Base-by-base conservation (phyloP, 148 eudicot genomes). In the Chenopodium suecicum region DNA sequence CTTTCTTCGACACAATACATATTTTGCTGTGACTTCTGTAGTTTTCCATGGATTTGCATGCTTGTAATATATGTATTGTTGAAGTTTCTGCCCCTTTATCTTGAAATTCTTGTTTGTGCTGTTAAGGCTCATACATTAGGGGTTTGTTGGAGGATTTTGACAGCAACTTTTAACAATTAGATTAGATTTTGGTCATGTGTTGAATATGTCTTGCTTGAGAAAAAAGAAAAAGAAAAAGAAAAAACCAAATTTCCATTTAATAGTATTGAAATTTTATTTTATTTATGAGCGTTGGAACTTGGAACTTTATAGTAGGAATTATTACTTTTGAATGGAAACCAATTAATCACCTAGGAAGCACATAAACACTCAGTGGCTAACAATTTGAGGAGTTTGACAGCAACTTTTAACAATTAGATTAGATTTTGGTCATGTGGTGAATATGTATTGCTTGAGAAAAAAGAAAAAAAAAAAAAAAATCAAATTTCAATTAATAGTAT, bases 1-100 rank as follows among this genome's bases (percentile, higher is more conserved):
- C 12, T 82, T 27, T 52, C 82, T 58, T 82, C 27, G 20, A 78
- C 65, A 5, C 72, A 29, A 79, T 23, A 80, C 58, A 37, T 52
- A 22, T 41, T 17, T 10, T 29, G 48, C 37, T 7, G 69, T 68
- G 20, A 47, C 27, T 46, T 74, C 62, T 9, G 22, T 63, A 32
- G 25, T 32, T 70, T 70, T 80, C 25, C 11, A 73, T 23, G 32
- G 9, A 47, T 14, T 58, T 72, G 7, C 56, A 32, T 73, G 69
- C n/a, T 70, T 19, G 73, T 32, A 11, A 74, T 48, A 9, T 47
- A 17, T 81, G 73, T 20, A 0, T 67, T 17, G 23, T 46, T n/a
- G 73, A 17, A 70, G 25, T 73, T 73, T 52, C 50, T 71, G 50
- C 27, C 25, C 8, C 25, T 23, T 41, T 48, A n/a, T 64, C 17